Evolutionary conservation across 2,329 filamentous ascomycete genomes (phyloP).

Genomic region (Alternaria tenuissima): DNA sequence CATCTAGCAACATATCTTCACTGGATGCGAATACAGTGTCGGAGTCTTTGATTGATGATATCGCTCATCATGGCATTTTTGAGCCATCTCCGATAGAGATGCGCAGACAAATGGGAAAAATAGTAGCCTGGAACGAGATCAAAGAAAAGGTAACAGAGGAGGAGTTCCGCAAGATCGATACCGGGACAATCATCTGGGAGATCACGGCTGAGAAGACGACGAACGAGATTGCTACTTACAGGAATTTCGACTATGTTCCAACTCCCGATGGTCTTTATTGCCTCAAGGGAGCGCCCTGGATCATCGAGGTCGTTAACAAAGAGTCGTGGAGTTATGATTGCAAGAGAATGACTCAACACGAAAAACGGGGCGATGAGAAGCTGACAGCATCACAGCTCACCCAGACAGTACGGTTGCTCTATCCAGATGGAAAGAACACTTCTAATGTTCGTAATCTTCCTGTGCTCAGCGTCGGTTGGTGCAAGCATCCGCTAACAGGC

Average conservation of each 20-base stretch:
- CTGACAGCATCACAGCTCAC: neutral
- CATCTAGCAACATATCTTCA: no score
- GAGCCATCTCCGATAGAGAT: no score
- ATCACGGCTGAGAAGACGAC: neutral
- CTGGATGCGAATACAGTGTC: no score
- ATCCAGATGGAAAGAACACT: no score
- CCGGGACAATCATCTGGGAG: neutral
- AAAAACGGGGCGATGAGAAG: neutral
- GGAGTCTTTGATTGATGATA: no score
- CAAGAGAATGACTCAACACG: neutral
- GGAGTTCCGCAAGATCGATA: neutral
- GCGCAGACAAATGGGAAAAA: no score
- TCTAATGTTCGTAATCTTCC: no score
- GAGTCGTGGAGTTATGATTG: neutral
- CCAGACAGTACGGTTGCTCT: no score
- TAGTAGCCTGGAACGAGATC: neutral
- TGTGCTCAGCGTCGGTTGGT: no score
- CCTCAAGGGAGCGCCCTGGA: neutral
- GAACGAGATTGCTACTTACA: neutral
- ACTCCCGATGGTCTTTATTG: neutral
- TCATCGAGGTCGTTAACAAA: neutral
- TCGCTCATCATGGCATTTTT: no score
- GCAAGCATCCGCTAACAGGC: no score
- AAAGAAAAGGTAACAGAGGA: neutral
- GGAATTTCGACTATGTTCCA: neutral